Percentiles rank a stretch among this genome's conserved stretches.
Evolutionary conservation across 2,329 filamentous ascomycete species (phyloP).

Genomic region (Colletotrichum tropicicola): DNA sequence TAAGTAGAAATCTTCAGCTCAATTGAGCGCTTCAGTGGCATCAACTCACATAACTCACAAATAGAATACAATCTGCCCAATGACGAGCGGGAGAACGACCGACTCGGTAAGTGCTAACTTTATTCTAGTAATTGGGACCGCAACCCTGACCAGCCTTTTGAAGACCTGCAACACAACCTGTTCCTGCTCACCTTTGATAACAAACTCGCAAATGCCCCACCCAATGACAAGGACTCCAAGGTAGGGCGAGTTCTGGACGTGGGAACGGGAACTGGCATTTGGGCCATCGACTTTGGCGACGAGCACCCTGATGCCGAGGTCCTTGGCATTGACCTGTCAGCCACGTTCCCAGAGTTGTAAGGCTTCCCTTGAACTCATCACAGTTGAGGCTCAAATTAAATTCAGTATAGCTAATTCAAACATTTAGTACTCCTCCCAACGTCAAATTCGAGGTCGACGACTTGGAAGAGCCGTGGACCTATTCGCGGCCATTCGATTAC

Average conservation of each 20-base stretch:
- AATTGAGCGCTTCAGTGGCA: background rate
- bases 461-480: slow-evolving; percentile 42
- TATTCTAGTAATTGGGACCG: background rate
- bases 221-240: slow-evolving; percentile 29
- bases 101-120: background rate
- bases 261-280: slow-evolving; percentile 56
- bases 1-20: background rate
- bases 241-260: slow-evolving; percentile 49
- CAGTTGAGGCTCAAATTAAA: too few relatives aligned
- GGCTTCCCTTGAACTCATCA: background rate
- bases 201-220: slow-evolving; percentile 39
- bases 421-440: slow-evolving; percentile 49
- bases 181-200: slow-evolving; percentile 41
- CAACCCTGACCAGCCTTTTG: background rate
- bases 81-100: slow-evolving; percentile 13
- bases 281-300: slow-evolving; percentile 53
- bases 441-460: slow-evolving; percentile 52
- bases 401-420: background rate
- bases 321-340: slow-evolving; percentile 50
- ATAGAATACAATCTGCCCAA: slow-evolving; percentile 8
- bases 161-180: slow-evolving; percentile 47
- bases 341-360: slow-evolving; percentile 47
- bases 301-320: slow-evolving; percentile 33
- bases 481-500: slow-evolving; percentile 23
- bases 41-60: background rate